These are phyloP conservation scores for Trichoderma sp. DNA, from an alignment of 2,329 filamentous ascomycete species.

Conservation along the genomic window DNA sequence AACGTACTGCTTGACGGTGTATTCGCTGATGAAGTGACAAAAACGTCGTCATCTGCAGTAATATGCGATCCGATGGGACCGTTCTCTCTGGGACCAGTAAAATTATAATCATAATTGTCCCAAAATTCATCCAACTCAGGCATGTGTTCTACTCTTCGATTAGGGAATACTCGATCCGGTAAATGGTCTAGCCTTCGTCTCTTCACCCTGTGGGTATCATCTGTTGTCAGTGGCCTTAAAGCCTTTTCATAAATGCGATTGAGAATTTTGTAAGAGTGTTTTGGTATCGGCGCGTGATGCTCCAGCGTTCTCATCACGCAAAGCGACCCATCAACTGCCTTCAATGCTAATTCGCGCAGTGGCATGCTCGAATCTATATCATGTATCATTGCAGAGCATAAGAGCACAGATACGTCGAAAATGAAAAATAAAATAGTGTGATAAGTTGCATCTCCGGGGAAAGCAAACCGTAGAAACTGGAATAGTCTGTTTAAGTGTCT, in stretches of 20 bases:
- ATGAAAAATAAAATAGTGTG: constrained; percentile 49
- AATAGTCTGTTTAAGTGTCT: constrained; percentile 41
- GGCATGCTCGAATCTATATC: constrained; percentile 42
- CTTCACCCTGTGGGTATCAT: neutral
- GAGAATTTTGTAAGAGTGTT: constrained; percentile 34
- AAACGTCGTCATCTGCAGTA: no score
- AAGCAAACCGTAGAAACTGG: constrained; percentile 41
- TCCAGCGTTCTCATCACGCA: constrained; percentile 34
- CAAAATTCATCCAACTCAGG: neutral
- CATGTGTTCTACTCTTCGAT: neutral
- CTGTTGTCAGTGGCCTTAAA: neutral
- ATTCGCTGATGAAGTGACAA: neutral
- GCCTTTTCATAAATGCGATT: constrained; percentile 29
- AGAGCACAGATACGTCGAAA: constrained; percentile 49
- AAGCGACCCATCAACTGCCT: constrained; percentile 38
- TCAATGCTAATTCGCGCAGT: constrained; percentile 39
- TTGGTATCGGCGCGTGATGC: constrained; percentile 32
- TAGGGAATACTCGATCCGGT: neutral
- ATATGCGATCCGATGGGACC: neutral
- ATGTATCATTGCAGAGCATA: constrained; percentile 51
- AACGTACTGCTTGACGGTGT: neutral
- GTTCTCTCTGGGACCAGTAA: neutral
- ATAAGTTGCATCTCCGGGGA: constrained; percentile 45
- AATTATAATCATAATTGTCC: neutral
- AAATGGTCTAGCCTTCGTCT: neutral